Evolutionary conservation across 805 yeast species (phyloP).

Genomic region (Zygosaccharomyces siamensis): DNA sequence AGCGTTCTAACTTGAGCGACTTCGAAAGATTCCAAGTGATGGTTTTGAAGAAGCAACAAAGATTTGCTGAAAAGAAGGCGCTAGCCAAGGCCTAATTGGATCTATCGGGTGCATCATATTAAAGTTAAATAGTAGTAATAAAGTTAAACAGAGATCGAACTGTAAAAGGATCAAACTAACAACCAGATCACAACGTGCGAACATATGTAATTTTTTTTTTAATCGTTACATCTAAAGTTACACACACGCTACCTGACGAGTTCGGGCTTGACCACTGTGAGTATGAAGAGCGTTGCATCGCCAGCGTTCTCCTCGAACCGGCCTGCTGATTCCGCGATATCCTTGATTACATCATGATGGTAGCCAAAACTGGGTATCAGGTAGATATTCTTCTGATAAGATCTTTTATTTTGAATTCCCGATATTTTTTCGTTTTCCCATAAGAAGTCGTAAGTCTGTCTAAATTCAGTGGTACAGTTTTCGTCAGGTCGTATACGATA

Average conservation of each 20-base stretch:
- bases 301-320: neutral
- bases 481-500: constrained; percentile 19
- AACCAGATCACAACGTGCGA: neutral
- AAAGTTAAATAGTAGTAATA: neutral
- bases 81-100: constrained; percentile 81
- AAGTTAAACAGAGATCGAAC: constrained; percentile 2
- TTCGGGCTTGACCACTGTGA: constrained; percentile 24
- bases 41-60: constrained; percentile 96
- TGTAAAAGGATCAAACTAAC: neutral
- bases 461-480: constrained; percentile 13
- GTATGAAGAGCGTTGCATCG: constrained; percentile 9
- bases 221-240: constrained; percentile 5
- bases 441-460: constrained; percentile 18
- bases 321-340: constrained; percentile 2
- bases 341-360: constrained; percentile 26
- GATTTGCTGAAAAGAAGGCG: constrained; percentile 91
- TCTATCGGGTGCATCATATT: constrained; percentile 1
- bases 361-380: constrained; percentile 31
- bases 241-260: constrained; percentile 4
- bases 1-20: constrained; percentile 89
- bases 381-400: constrained; percentile 26
- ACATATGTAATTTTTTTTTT: neutral
- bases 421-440: constrained; percentile 18
- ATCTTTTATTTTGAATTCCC: constrained; percentile 21
- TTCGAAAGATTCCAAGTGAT: constrained; percentile 99